Base-by-base conservation (phyloP, 208 protist genomes). In the Trypanosoma lewisi region DNA sequence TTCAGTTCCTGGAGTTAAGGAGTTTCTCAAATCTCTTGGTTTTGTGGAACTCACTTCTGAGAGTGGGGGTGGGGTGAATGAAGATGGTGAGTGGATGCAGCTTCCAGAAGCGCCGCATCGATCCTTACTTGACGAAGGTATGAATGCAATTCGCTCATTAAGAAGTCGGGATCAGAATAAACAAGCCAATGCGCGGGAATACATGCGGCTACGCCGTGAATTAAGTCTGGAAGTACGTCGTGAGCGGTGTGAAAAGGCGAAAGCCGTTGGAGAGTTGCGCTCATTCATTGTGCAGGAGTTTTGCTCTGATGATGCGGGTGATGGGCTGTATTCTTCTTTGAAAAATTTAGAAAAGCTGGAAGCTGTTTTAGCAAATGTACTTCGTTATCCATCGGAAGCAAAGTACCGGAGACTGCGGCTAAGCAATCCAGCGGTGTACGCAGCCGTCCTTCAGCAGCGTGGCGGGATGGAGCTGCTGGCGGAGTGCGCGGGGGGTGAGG, bases 381-480 rank as follows among this genome's bases (percentile, higher is more conserved):
- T 45, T 16, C 19, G 56, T 5, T 14, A 48, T 34, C 57, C 67
- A 9, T 21, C 17, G 16, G 69, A 48, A 28, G 54, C 44, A 25
- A 58, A 58, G 50, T 66, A 64, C 54, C 31, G 49, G 25, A 60
- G 52, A 68, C 59, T 58, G 55, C 78, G 59, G 27, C 28, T 90
- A 9, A 28, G 67, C 36, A 71, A 78, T 21, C 55, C 59, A 1
- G 60, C 60, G 5, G 54, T 80, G 21, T 83, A 76, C 68, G 56
- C 57, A 21, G 63, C 70, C 11, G 72, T 89, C 19, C 53, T 90
- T 57, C 79, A 73, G 63, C 83, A 90, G 69, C 73, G 77, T 14
- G 83, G 83, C 7, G 83, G 68, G 0, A 45, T 90, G n/a, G 83
- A 90, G 54, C 55, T 85, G 27, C 71, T 89, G 0, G 34, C 77